Base-by-base conservation (phyloP, 495 filamentous ascomycete species). In the Cairneyella variabilis region DNA sequence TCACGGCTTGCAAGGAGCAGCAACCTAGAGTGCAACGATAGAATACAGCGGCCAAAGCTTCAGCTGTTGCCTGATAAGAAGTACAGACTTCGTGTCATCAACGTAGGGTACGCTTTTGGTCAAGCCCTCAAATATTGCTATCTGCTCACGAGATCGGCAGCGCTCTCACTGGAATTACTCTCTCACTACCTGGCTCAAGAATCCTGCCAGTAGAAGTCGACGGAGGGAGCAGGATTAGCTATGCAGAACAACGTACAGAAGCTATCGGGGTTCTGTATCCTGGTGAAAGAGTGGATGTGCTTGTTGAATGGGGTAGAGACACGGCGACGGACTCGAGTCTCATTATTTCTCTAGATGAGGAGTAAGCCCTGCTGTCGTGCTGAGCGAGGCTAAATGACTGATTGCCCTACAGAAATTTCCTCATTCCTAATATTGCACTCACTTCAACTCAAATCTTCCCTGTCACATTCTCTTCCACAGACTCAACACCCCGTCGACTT, bases 201-300 rank as follows among this genome's bases (percentile, higher is more conserved):
- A 39, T 50, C 30, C 12, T 9, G 17, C 30, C 39, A 16, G 20
- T 50, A 5, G 10, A 50, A 18, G n/a, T 48, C n/a, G 44, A 48
- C 27, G 44, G 44, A 12, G 44, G 44, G 11, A 28, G 21, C 9
- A 12, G 41, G 7, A 14, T 38, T 28, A n/a, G 4, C 10, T 3
- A 3, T 17, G 16, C 17, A 4, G 23, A 2, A 5, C 7, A 3
- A 16, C n/a, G n/a, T n/a, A n/a, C 16, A 50, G 40, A 40, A 5
- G 20, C 27, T 9, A 18, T 56, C 27, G 53, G 53, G 3, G 32
- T 56, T 26, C 47, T 56, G 3, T 49, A 56, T 34, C 53, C 53
- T 10, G 53, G 53, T 9, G 53, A 56, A 20, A 38, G 53, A 27
- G 37, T 56, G 21, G 53, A 56, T 30, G 42, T 56, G 5, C 25